Evolutionary conservation across 106 monocot species (phyloP).

Genomic region (Dendrobium huoshanense): DNA sequence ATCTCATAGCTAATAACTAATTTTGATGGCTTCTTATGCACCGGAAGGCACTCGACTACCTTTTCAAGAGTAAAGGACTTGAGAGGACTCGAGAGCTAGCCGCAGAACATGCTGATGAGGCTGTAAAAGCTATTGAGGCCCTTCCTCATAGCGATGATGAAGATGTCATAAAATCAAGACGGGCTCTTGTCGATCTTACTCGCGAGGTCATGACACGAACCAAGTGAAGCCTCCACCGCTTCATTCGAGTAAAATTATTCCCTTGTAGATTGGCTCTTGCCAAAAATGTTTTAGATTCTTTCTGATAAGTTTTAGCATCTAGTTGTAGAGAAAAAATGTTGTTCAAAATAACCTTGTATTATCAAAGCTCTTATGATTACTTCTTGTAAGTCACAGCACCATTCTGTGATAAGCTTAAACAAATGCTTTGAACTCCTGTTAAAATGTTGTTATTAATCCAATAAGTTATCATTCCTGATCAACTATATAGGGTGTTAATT

Average conservation of each 20-base stretch:
- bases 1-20: background rate
- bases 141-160: constrained; percentile 36
- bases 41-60: constrained; percentile 64
- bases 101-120: constrained; percentile 30
- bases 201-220: constrained; percentile 32
- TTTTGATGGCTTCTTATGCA: background rate
- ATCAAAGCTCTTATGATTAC: background rate
- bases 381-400: background rate
- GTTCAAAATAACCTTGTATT: background rate
- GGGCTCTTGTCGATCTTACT: constrained; percentile 44
- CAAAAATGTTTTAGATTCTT: no score
- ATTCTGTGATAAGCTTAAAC: background rate
- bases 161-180: constrained; percentile 35
- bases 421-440: background rate
- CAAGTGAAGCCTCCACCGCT: constrained; percentile 7
- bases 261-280: background rate
- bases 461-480: background rate
- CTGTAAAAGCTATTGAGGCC: constrained; percentile 42
- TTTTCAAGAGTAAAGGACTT: constrained; percentile 65
- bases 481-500: no score
- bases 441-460: background rate
- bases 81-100: constrained; percentile 44
- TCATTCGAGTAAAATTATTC: background rate
- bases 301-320: no score
- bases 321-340: background rate